Evolutionary conservation across 371 early-diverging fungal genomes (phyloP), one percentile per base, ranked within the genome.

Genomic region (Catenaria anguillulae): DNA sequence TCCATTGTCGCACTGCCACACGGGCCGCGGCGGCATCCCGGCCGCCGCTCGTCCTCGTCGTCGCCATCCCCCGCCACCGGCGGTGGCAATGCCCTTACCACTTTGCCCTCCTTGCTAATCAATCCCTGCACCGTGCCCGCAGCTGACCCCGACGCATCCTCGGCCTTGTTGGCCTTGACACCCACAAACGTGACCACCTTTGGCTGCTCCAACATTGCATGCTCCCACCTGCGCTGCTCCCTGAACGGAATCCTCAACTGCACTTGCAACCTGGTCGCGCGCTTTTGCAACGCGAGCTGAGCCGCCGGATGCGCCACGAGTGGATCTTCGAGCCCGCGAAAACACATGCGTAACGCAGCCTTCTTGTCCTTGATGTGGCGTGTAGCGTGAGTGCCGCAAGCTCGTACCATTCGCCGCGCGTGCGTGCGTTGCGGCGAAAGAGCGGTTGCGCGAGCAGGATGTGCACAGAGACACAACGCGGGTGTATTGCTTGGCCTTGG

Each of bases 361-460:
- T 79, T 74, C n/a, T 19, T 23, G 58, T 35, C 36, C 56, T 19
- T 65, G 13, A 83, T 60, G 60, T 87, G 78, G 71, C 75, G 55
- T 73, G 72, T 58, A 84, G 77, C 12, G 86, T 67, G 19, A 86
- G 68, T 0, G 83, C 80, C 4, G 86, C 69, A 23, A 86, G 75
- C 26, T 82, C 78, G 60, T 86, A 86, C 88, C 88, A 88, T 24
- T 71, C 69, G 6, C 88, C 88, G 33, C 86, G 73, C 56, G 74
- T 75, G 48, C n/a, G 24, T 48, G 21, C 12, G 21, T 19, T 19
- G 12, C n/a, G 24, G 19, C 78, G 73, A 56, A 81, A 88, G 2
- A 76, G 61, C 0, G 62, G 63, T 61, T 88, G 88, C 24, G 75
- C 70, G 0, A 88, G 67, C 33, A 88, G 65, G 59, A 77, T 77